Conservation (phyloP, 108 stramenopile genomes). For the Fistulifera pelliculosa region DNA sequence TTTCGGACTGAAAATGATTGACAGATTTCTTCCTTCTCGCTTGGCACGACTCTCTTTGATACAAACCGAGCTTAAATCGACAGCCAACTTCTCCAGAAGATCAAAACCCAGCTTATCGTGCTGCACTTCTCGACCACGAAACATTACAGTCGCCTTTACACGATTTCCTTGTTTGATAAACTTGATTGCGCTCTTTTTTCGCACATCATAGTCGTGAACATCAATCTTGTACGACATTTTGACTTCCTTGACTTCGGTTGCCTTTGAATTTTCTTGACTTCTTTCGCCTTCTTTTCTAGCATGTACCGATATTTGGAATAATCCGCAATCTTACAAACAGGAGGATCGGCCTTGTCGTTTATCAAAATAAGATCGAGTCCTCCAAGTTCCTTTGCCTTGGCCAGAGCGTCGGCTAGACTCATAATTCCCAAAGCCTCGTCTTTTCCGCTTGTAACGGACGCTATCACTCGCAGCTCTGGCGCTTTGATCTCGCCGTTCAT, state of each 20-base stretch:
- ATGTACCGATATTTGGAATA: conserved; percentile 91
- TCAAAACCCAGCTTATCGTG: conserved; percentile 72
- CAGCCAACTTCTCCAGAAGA: conserved; percentile 52
- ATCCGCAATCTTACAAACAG: conserved; percentile 92
- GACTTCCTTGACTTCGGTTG: conserved; percentile 90
- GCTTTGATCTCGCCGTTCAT: conserved; percentile 74
- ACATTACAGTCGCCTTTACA: conserved; percentile 74
- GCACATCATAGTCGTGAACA: conserved; percentile 88
- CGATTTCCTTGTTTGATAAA: conserved; percentile 83
- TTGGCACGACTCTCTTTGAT: conserved; percentile 64
- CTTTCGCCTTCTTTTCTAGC: conserved; percentile 91
- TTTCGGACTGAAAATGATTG: conserved; percentile 59
- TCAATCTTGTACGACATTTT: conserved; percentile 97
- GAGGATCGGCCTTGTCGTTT: conserved; percentile 83
- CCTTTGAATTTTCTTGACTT: conserved; percentile 89
- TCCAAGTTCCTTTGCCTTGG: conserved; percentile 76
- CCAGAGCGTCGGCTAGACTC: conserved; percentile 73
- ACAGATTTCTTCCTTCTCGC: conserved; percentile 61
- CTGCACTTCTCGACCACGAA: conserved; percentile 76
- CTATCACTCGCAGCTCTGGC: conserved; percentile 58
- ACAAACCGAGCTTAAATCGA: conserved; percentile 46
- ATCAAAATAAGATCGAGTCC: conserved; percentile 86
- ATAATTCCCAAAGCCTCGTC: conserved; percentile 88
- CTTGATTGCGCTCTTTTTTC: conserved; percentile 76
- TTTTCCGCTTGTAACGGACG: conserved; percentile 51